These are phyloP conservation scores for Neurospora sp. DNA, from an alignment of 495 filamentous ascomycete genomes.

Conservation along the genomic window DNA sequence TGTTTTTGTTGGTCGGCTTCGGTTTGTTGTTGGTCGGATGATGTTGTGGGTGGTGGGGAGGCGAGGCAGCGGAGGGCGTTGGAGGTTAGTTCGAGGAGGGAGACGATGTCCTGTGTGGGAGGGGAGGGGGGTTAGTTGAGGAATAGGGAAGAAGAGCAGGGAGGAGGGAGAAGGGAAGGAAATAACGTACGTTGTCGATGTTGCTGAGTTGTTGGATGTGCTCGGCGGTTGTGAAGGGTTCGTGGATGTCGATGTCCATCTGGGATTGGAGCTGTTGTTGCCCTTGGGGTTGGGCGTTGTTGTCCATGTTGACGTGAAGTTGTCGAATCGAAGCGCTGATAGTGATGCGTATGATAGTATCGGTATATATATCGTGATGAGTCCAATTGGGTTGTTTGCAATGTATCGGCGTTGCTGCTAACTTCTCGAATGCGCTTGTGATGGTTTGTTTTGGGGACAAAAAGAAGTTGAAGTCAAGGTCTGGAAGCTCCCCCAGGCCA, in stretches of 20 bases:
- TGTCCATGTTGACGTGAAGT: constrained; percentile 3
- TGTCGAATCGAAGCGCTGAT: background rate
- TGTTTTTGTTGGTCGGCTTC: background rate
- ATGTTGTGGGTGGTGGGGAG: constrained; percentile 19
- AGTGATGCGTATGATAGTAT: background rate
- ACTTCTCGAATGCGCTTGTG: background rate
- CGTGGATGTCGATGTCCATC: constrained; percentile 15
- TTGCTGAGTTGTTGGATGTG: constrained; percentile 69
- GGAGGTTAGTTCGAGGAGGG: constrained; percentile 58
- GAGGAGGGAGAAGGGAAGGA: background rate
- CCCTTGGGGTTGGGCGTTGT: constrained; percentile 1
- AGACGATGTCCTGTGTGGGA: constrained; percentile 28
- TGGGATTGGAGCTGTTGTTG: background rate
- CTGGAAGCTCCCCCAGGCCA: background rate
- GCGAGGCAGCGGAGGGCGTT: constrained; percentile 61
- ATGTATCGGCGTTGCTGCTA: background rate
- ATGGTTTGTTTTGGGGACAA: background rate
- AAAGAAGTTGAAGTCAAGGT: background rate
- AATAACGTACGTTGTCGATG: constrained; percentile 53
- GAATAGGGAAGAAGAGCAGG: background rate
- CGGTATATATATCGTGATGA: background rate
- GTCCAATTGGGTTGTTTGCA: background rate
- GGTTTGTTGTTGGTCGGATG: background rate
- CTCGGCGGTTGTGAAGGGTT: constrained; percentile 51
- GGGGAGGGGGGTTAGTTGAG: constrained; percentile 2